These are phyloP conservation scores for Neurospora sp. DNA, from an alignment of 495 filamentous ascomycete genomes.

Conservation along the genomic window DNA sequence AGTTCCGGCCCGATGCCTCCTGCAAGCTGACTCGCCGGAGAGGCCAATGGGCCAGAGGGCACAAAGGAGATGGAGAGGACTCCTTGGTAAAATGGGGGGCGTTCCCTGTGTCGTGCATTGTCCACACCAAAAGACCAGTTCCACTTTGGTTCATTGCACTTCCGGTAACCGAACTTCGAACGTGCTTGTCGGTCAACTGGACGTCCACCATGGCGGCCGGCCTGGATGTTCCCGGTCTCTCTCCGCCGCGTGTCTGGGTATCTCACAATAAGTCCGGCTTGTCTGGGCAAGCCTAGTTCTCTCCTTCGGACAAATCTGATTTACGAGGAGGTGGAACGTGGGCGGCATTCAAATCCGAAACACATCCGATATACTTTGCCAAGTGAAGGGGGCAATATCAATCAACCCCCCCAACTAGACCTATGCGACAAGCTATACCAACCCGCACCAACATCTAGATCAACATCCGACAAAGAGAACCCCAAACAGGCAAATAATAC, in stretches of 20 bases:
- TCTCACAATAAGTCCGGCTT: not conserved
- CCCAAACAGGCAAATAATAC: not conserved
- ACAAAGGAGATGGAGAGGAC: not conserved
- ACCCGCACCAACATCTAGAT: not conserved
- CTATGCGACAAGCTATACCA: not conserved
- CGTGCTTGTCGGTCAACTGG: not conserved
- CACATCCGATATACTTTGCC: not conserved
- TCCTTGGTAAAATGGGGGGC: not conserved
- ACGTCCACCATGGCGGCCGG: not conserved
- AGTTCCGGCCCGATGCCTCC: not conserved
- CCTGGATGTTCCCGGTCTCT: not conserved
- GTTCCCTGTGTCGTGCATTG: not conserved
- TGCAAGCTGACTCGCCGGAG: not conserved
- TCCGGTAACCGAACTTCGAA: not conserved
- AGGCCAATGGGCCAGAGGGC: not conserved
- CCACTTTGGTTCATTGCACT: not conserved
- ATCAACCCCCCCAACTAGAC: not conserved
- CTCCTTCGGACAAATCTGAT: not conserved
- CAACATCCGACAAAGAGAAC: not conserved
- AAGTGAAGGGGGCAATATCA: not conserved
- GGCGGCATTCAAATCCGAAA: not conserved
- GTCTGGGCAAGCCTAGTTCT: not conserved
- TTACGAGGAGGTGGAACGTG: not conserved
- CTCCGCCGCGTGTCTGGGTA: not conserved
- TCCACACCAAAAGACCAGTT: not conserved